Conservation (phyloP, 768 basidiomycete genomes). For the Hygrocybe coccinea region DNA sequence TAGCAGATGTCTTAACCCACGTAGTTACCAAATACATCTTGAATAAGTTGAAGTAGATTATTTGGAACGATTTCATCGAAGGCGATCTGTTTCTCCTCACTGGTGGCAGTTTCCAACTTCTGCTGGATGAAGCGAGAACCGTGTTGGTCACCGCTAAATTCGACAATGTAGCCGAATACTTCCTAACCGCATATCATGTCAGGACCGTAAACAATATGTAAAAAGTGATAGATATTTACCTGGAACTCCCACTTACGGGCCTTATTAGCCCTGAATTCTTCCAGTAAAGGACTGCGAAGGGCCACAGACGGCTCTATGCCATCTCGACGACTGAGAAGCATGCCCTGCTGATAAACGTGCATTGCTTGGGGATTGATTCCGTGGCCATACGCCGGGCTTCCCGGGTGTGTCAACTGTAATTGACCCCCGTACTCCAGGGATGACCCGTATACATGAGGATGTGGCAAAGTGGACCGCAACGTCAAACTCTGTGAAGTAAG, state of each 20-base stretch:
- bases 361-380: constrained; percentile 27
- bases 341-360: constrained; percentile 33
- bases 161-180: constrained; percentile 77
- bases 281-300: constrained; percentile 67
- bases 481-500: constrained; percentile 38
- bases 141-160: constrained; percentile 92
- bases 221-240: constrained; percentile 39
- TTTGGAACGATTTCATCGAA: constrained; percentile 86
- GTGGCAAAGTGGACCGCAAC: constrained; percentile 40
- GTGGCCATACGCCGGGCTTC: constrained; percentile 43
- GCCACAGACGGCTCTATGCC: constrained; percentile 35
- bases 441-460: constrained; percentile 42
- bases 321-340: constrained; percentile 45
- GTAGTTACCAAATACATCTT: constrained; percentile 96
- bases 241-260: constrained; percentile 74
- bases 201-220: neutral
- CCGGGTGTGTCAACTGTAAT: constrained; percentile 42
- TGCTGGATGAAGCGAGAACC: constrained; percentile 98
- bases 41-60: constrained; percentile 70
- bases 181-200: constrained; percentile 48
- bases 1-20: constrained; percentile 34
- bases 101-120: constrained; percentile 69
- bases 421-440: constrained; percentile 47
- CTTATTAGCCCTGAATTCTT: constrained; percentile 82
- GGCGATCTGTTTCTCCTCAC: constrained; percentile 71